Conservation (phyloP, 768 basidiomycete genomes). For the Lactarius deliciosus region DNA sequence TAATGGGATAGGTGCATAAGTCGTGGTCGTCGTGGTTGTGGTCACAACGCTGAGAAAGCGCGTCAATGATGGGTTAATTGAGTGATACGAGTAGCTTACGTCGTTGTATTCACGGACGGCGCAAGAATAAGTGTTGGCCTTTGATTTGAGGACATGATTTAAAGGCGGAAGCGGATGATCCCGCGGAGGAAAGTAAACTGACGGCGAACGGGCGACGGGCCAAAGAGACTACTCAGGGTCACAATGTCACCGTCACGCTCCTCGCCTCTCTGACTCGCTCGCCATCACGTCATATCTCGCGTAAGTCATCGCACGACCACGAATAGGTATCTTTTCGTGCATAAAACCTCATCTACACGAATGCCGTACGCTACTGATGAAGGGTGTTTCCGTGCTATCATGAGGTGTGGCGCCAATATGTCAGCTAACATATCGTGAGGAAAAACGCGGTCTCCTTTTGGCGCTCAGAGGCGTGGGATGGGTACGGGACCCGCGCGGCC, state of each 20-base stretch:
- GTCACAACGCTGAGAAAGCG: slow-evolving; percentile 66
- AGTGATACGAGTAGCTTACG: slow-evolving; percentile 45
- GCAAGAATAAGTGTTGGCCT: slow-evolving; percentile 71
- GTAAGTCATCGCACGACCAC: too few species aligned
- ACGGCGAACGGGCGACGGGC: slow-evolving; percentile 10
- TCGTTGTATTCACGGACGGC: slow-evolving; percentile 83
- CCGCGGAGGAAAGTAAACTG: slow-evolving; percentile 32
- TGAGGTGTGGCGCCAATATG: background rate
- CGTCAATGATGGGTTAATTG: slow-evolving; percentile 10
- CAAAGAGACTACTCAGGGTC: background rate
- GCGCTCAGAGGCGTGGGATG: background rate
- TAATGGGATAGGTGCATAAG: slow-evolving; percentile 83
- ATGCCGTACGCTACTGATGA: background rate
- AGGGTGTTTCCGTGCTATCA: too few species aligned
- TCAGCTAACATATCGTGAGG: background rate
- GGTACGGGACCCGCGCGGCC: background rate
- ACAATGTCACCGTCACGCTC: slow-evolving; percentile 15
- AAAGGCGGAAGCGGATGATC: slow-evolving; percentile 33
- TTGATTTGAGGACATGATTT: slow-evolving; percentile 58
- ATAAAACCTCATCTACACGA: background rate
- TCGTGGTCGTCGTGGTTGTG: slow-evolving; percentile 88
- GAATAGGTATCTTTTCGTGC: background rate
- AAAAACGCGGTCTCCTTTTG: background rate
- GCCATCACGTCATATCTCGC: background rate
- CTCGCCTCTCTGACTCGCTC: background rate